Conservation (phyloP, 2,329 filamentous ascomycete genomes). For the Mariannaea elegans region DNA sequence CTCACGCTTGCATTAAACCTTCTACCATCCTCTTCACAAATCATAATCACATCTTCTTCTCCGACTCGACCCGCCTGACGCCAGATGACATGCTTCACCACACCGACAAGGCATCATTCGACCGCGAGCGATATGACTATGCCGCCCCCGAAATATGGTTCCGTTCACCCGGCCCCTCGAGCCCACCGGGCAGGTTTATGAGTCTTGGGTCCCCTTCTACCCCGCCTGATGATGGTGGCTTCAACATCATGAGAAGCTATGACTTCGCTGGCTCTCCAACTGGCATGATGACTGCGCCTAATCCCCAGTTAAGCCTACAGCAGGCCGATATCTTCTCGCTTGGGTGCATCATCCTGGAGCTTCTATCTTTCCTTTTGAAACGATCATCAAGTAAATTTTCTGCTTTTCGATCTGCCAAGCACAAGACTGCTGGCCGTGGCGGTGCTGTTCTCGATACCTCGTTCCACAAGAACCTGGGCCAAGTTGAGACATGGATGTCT, state of each 20-base stretch:
- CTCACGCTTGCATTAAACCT: slow-evolving; percentile 75
- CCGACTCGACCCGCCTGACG: slow-evolving; percentile 65
- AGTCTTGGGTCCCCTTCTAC: slow-evolving; percentile 40
- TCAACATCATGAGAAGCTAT: slow-evolving; percentile 47
- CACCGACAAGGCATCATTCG: slow-evolving; percentile 61
- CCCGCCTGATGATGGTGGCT: slow-evolving; percentile 47
- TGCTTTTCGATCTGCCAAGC: slow-evolving; percentile 71
- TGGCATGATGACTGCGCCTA: slow-evolving; percentile 49
- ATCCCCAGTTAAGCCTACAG: slow-evolving; percentile 59
- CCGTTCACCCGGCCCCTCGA: slow-evolving; percentile 49
- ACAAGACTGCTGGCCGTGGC: slow-evolving; percentile 65
- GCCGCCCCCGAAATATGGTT: slow-evolving; percentile 74
- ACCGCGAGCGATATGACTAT: slow-evolving; percentile 78
- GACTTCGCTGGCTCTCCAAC: slow-evolving; percentile 38
- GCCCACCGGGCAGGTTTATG: slow-evolving; percentile 46
- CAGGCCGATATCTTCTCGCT: slow-evolving; percentile 78
- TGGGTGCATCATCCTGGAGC: slow-evolving; percentile 76
- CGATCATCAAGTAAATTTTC: slow-evolving; percentile 72
- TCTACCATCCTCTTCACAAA: slow-evolving; percentile 74
- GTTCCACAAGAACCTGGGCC: slow-evolving; percentile 75
- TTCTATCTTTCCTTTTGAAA: slow-evolving; percentile 75
- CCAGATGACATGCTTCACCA: slow-evolving; percentile 52
- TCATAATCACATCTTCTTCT: slow-evolving; percentile 72
- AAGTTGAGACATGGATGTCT: slow-evolving; percentile 75
- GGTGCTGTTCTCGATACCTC: slow-evolving; percentile 73